A percentile compares a stretch with the other conserved stretches of the same genome.
Conservation (phyloP, 2,329 filamentous ascomycete species). For the Sclerotinia subarctica region DNA sequence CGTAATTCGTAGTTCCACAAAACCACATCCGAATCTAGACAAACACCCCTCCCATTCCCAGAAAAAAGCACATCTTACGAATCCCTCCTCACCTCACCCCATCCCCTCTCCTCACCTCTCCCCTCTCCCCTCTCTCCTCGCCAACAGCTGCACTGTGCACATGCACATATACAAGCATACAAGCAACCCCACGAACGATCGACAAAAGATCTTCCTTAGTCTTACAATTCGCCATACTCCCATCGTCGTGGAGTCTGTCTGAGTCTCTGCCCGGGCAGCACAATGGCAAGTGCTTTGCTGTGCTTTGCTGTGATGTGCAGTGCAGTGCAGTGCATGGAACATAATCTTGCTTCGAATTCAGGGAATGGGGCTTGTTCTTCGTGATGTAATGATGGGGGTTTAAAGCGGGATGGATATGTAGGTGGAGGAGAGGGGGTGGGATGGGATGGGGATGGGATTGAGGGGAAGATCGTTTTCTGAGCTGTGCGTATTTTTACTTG, state of each 20-base stretch:
- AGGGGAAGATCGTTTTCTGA: slow-evolving; percentile 10
- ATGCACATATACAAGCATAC: not conserved
- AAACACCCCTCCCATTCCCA: no score
- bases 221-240: not conserved
- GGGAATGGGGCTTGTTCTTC: no score
- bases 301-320: not conserved
- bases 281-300: slow-evolving; percentile 5
- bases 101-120: not conserved
- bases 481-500: slow-evolving; percentile 13
- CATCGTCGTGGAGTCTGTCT: not conserved
- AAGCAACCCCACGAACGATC: not conserved
- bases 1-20: no score
- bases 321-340: not conserved
- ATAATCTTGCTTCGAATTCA: not conserved
- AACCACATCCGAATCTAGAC: no score
- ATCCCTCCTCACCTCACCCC: not conserved
- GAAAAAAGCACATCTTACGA: not conserved
- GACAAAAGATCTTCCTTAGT: no score
- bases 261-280: not conserved
- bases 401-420: not conserved
- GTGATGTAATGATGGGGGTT: no score
- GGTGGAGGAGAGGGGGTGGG: not conserved
- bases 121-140: not conserved
- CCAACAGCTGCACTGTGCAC: not conserved
- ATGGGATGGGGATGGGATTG: not conserved